phyloP scores from a whole-genome alignment of 2,329 filamentous ascomycete species.

The Fonsecaea monophora region DNA sequence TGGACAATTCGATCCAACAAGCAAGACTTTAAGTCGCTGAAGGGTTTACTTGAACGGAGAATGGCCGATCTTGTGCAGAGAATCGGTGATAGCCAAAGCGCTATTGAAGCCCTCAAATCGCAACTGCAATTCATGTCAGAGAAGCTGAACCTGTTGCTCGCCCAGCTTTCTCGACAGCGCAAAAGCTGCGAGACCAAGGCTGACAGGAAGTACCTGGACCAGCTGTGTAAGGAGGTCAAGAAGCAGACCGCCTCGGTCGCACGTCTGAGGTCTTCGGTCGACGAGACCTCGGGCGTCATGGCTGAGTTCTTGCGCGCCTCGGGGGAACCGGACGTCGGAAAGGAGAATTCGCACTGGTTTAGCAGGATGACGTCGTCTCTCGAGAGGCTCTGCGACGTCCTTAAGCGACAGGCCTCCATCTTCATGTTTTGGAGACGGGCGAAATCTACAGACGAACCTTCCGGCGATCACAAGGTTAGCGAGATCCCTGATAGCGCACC shows the following conservation, averaged over 20 bases:
- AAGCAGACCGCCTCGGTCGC: conserved; percentile 10
- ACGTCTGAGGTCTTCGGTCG: not conserved
- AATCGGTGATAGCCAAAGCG: conserved; percentile 1
- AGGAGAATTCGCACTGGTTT: not conserved
- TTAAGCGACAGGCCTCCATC: not conserved
- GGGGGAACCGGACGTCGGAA: not conserved
- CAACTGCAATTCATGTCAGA: conserved; percentile 12
- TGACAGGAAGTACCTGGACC: conserved; percentile 14
- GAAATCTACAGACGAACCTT: not conserved
- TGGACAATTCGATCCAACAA: not conserved
- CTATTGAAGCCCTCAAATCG: not conserved
- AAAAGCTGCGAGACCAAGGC: conserved; percentile 4
- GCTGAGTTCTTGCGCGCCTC: conserved; percentile 10
- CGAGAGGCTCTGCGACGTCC: not conserved
- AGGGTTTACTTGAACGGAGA: not conserved
- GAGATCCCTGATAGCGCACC: not conserved
- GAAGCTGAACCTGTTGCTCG: conserved; percentile 2
- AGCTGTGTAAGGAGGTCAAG: conserved; percentile 7
- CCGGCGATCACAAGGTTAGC: not conserved
- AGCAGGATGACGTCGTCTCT: not conserved
- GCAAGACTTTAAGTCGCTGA: conserved; percentile 7
- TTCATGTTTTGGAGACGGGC: not conserved
- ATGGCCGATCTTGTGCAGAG: conserved; percentile 2
- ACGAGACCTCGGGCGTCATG: conserved; percentile 2
- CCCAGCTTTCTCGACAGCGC: conserved; percentile 10